phyloP scores from a whole-genome alignment of 208 protist species.

The Leishmania turanica region DNA sequence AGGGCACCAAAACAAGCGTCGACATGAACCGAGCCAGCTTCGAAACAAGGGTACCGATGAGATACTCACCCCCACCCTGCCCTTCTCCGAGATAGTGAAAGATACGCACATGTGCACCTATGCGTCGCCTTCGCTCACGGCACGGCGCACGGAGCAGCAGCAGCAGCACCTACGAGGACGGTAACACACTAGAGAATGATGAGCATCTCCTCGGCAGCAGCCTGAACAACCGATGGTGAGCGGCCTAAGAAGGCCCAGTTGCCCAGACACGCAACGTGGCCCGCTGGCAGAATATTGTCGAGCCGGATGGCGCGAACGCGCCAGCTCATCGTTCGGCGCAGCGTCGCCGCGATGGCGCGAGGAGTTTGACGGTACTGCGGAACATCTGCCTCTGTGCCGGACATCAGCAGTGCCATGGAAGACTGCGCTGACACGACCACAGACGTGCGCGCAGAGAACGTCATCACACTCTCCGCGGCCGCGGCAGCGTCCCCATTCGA shows the following conservation, averaged over 20 bases:
- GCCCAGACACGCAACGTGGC: slow-evolving; percentile 59
- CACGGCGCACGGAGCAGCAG: background rate
- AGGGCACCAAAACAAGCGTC: background rate
- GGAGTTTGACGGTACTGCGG: slow-evolving; percentile 32
- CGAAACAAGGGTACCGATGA: background rate
- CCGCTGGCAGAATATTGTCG: slow-evolving; percentile 40
- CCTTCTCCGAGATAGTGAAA: background rate
- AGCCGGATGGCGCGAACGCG: slow-evolving; percentile 57
- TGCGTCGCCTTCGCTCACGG: background rate
- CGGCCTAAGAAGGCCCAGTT: slow-evolving; percentile 36
- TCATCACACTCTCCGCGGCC: background rate
- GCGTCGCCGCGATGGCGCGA: slow-evolving; percentile 43
- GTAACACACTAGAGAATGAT: slow-evolving; percentile 24
- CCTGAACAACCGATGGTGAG: slow-evolving; percentile 45
- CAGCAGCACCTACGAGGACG: no score
- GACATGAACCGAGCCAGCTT: background rate
- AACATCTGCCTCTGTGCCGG: background rate
- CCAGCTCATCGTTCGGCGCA: slow-evolving; percentile 60
- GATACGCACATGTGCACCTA: background rate
- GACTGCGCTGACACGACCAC: background rate
- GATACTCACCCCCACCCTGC: background rate
- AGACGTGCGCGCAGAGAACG: background rate
- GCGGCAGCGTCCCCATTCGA: background rate
- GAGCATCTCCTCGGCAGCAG: slow-evolving; percentile 54
- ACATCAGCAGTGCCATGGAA: background rate